Evolutionary conservation across 2,329 filamentous ascomycete species (phyloP).

Genomic region (Emergomyces orientalis): DNA sequence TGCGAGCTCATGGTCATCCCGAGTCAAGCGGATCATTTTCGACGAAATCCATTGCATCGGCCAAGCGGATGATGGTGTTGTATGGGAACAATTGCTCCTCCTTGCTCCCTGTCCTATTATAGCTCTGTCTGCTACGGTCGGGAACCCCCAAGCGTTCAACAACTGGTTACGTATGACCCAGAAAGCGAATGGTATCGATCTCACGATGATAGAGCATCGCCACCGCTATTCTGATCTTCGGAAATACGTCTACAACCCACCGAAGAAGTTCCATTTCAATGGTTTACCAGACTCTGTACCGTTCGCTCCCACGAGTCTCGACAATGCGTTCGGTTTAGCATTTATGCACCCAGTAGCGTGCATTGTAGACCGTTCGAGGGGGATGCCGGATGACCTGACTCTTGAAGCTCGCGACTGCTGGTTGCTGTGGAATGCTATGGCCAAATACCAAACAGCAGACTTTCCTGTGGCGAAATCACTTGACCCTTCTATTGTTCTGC

Average conservation of each 20-base stretch:
- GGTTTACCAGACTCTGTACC: constrained; percentile 38
- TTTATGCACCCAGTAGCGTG: constrained; percentile 60
- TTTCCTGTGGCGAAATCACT: constrained; percentile 46
- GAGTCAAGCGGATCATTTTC: constrained; percentile 68
- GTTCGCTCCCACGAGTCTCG: constrained; percentile 40
- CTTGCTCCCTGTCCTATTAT: constrained; percentile 69
- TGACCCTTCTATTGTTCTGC: constrained; percentile 42
- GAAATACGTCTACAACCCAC: constrained; percentile 59
- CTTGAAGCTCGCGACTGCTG: constrained; percentile 65
- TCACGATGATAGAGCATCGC: constrained; percentile 59
- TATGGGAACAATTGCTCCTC: constrained; percentile 70
- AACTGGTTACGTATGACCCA: constrained; percentile 60
- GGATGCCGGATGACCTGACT: constrained; percentile 56
- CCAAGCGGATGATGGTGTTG: constrained; percentile 62
- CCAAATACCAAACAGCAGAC: constrained; percentile 43
- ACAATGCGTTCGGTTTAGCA: constrained; percentile 42
- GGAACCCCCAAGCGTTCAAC: constrained; percentile 62
- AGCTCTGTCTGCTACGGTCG: constrained; percentile 69
- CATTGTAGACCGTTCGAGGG: constrained; percentile 52
- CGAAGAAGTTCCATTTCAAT: constrained; percentile 41
- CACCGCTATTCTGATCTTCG: constrained; percentile 67
- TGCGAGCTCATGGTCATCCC: constrained; percentile 55
- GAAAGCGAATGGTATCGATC: constrained; percentile 50
- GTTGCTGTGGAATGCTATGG: constrained; percentile 56
- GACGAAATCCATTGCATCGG: constrained; percentile 77